Evolutionary conservation across 2,329 filamentous ascomycete genomes (phyloP), one percentile per base, ranked within the genome.

Genomic region (Drechslerella stenobrocha): DNA sequence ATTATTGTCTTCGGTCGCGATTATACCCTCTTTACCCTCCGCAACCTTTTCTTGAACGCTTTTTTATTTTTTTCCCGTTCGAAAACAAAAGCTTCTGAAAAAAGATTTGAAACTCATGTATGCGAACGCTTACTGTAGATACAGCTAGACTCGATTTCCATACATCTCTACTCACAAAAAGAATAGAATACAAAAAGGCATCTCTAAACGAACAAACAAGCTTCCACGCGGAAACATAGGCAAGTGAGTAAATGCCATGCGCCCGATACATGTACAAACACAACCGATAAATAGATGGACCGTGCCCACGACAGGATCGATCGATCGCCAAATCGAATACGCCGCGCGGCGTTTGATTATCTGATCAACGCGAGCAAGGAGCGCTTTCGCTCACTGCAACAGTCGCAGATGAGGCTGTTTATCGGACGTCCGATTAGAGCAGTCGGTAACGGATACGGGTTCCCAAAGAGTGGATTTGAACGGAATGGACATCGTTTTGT

Each of bases 151-250:
- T 42, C 37, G 37, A 42, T 45, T 61, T 46, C 58, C 61, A 66
- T 66, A 66, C 61, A 66, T 66, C 61, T 66, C 61, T 66, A 50
- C 61, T 66, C 61, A 50, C 60, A 58, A 52, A 45, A 58, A 37
- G 48, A 66, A 24, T 52, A 65, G 28, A 58, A 65, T 47, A 52
- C n/a, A 46, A 57, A 47, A 46, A 59, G n/a, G 35, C n/a, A 45
- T 23, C 37, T 28, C 7, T 26, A 22, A 2, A 37, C 20, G 30
- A 35, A 37, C n/a, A n/a, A n/a, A n/a, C n/a, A n/a, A n/a, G n/a
- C n/a, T n/a, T n/a, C n/a, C n/a, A n/a, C n/a, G n/a, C n/a, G n/a
- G n/a, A n/a, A n/a, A n/a, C n/a, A n/a, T n/a, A n/a, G n/a, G n/a
- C n/a, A n/a, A n/a, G n/a, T n/a, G n/a, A n/a, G n/a, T n/a, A n/a